A percentile compares a stretch with the other conserved stretches of the same genome.
Conservation (phyloP, 495 filamentous ascomycete genomes). For the Aspergillus saccharolyticus region DNA sequence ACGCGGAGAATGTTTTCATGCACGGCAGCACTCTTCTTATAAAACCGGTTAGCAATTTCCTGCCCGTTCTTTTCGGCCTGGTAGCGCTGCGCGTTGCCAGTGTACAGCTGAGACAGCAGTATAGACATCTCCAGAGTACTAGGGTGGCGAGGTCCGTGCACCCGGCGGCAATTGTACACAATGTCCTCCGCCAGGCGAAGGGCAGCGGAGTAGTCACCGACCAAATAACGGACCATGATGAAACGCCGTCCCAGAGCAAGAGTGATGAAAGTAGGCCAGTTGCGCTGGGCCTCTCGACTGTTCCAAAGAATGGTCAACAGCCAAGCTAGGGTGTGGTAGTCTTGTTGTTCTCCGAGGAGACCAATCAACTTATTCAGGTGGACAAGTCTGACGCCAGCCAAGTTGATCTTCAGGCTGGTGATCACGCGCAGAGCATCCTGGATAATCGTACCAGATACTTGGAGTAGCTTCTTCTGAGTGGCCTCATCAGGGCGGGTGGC, state of each 20-base stretch:
- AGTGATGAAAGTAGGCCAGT: slow-evolving; percentile 24
- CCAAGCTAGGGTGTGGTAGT: slow-evolving; percentile 35
- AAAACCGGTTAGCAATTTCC: slow-evolving; percentile 36
- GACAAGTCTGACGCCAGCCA: slow-evolving; percentile 27
- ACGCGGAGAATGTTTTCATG: slow-evolving; percentile 37
- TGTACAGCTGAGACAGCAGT: slow-evolving; percentile 36
- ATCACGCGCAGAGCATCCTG: slow-evolving; percentile 15
- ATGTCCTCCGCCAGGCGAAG: slow-evolving; percentile 40
- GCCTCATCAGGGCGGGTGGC: slow-evolving; percentile 3
- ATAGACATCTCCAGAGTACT: slow-evolving; percentile 35
- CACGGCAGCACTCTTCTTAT: slow-evolving; percentile 31
- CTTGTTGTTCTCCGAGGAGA: slow-evolving; percentile 32
- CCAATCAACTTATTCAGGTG: slow-evolving; percentile 35
- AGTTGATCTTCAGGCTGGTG: slow-evolving; percentile 17
- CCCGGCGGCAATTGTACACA: slow-evolving; percentile 41
- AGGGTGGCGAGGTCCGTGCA: slow-evolving; percentile 33
- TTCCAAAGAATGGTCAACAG: slow-evolving; percentile 32
- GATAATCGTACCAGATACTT: slow-evolving; percentile 16
- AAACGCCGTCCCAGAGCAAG: slow-evolving; percentile 34
- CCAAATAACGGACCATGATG: slow-evolving; percentile 34
- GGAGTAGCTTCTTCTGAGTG: slow-evolving; percentile 14
- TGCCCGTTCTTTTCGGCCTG: slow-evolving; percentile 28
- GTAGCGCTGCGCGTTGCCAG: slow-evolving; percentile 27
- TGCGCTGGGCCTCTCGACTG: slow-evolving; percentile 29
- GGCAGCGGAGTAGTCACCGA: slow-evolving; percentile 27